Percentiles rank a stretch among this genome's conserved stretches.
Evolutionary conservation across 2,329 filamentous ascomycete genomes (phyloP).

Genomic region (Fusarium tuaranense): DNA sequence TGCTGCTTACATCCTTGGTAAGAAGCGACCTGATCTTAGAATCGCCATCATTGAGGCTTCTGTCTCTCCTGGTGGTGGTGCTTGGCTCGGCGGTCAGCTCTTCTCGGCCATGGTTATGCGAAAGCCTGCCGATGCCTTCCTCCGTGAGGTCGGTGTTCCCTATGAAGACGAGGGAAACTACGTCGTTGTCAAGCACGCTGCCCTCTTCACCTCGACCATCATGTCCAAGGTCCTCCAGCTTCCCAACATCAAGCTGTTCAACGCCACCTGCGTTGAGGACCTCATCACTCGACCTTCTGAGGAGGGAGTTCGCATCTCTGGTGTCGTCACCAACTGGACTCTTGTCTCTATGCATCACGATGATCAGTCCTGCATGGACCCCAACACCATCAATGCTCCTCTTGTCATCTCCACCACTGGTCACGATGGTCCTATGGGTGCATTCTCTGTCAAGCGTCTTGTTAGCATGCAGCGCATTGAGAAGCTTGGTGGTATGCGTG

Average conservation of each 20-base stretch:
- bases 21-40: conserved; percentile 87
- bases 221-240: conserved; percentile 85
- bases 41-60: conserved; percentile 92
- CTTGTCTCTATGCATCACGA: conserved; percentile 89
- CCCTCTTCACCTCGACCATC: conserved; percentile 90
- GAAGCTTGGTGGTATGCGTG: conserved; percentile 90
- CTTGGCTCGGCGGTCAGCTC: conserved; percentile 93
- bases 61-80: conserved; percentile 88
- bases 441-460: conserved; percentile 90
- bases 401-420: conserved; percentile 90
- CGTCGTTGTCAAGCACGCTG: conserved; percentile 94
- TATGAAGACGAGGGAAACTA: conserved; percentile 91
- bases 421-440: conserved; percentile 91
- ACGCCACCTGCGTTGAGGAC: conserved; percentile 92
- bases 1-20: conserved; percentile 86
- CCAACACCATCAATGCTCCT: conserved; percentile 95
- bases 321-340: conserved; percentile 97
- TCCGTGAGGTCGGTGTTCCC: conserved; percentile 82
- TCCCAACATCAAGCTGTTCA: conserved; percentile 96
- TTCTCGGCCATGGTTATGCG: conserved; percentile 97
- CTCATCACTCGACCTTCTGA: conserved; percentile 81
- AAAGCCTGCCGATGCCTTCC: conserved; percentile 88
- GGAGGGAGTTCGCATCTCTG: conserved; percentile 76
- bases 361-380: conserved; percentile 96
- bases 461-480: conserved; percentile 88